Evolutionary conservation across 805 yeast species (phyloP).

Genomic region (Cyberlindnera veronae): DNA sequence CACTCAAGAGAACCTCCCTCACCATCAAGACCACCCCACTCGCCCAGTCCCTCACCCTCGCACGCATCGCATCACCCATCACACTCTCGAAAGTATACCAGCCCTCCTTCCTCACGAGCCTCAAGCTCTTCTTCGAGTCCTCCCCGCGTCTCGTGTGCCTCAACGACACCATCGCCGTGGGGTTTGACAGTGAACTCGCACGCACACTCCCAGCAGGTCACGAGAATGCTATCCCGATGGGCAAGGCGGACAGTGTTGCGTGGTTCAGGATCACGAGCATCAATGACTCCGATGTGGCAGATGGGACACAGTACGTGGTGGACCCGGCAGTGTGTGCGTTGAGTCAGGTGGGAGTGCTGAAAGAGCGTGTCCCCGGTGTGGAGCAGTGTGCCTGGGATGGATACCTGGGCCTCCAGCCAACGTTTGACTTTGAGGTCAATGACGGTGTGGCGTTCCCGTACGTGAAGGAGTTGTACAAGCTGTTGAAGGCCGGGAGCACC

Average conservation of each 20-base stretch:
- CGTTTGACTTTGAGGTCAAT: constrained; percentile 32
- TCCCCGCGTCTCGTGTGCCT: constrained; percentile 53
- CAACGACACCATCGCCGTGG: constrained; percentile 74
- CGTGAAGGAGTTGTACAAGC: constrained; percentile 49
- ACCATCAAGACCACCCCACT: constrained; percentile 32
- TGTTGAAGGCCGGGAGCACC: constrained; percentile 49
- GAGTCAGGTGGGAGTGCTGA: constrained; percentile 58
- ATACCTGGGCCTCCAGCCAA: constrained; percentile 43
- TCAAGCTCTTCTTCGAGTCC: constrained; percentile 55
- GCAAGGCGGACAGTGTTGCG: constrained; percentile 67
- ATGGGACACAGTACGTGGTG: constrained; percentile 45
- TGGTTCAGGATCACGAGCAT: constrained; percentile 75
- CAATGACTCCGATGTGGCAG: constrained; percentile 31
- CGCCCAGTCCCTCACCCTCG: constrained; percentile 62
- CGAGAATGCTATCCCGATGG: constrained; percentile 41
- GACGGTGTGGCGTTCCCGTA: constrained; percentile 33
- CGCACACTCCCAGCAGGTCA: constrained; percentile 33
- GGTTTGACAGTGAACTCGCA: constrained; percentile 68
- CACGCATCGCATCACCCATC: constrained; percentile 65
- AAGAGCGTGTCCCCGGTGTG: constrained; percentile 32
- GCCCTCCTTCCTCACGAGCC: constrained; percentile 57
- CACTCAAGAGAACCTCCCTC: constrained; percentile 18
- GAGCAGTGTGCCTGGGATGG: constrained; percentile 37
- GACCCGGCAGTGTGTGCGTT: constrained; percentile 68
- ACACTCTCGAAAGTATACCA: constrained; percentile 65